phyloP scores from a whole-genome alignment of 371 early-diverging fungal species.

The Rhizopus stolonifer region DNA sequence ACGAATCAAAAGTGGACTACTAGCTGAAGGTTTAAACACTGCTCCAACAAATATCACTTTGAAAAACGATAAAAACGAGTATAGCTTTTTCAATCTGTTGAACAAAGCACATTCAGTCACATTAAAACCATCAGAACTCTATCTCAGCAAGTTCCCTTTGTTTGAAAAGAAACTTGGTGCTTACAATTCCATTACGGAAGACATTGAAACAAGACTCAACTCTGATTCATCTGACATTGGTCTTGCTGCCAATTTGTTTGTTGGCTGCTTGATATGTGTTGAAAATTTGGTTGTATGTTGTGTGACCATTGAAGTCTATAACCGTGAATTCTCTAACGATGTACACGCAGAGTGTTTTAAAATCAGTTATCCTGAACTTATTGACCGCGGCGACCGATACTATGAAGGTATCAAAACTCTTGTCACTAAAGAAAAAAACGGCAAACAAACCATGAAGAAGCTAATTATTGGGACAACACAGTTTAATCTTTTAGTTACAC shows the following conservation, averaged over 20 bases:
- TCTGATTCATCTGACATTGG: neutral
- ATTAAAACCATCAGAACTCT: too few relatives aligned
- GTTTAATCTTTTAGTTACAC: neutral
- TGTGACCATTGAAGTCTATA: constrained; percentile 1
- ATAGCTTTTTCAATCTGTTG: too few relatives aligned
- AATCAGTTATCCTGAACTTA: neutral
- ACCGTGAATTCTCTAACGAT: neutral
- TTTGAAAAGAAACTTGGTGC: neutral
- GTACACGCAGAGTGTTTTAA: neutral
- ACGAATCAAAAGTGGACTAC: too few relatives aligned
- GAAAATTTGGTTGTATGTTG: neutral
- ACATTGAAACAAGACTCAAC: neutral
- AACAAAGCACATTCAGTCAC: too few relatives aligned
- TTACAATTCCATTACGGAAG: neutral
- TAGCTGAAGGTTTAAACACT: constrained; percentile 53
- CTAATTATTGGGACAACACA: neutral
- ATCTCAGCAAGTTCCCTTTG: neutral
- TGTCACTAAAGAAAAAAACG: neutral
- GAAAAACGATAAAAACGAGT: constrained; percentile 52
- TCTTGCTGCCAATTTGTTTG: neutral
- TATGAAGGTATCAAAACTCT: neutral
- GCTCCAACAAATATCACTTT: constrained; percentile 71
- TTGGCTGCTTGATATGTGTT: neutral
- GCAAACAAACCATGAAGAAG: neutral
- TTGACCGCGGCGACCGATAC: neutral